These are phyloP conservation scores for barley (Hordeum vulgare) DNA, from an alignment of 176 grass and related monocot species.

Conservation along the genomic window DNA sequence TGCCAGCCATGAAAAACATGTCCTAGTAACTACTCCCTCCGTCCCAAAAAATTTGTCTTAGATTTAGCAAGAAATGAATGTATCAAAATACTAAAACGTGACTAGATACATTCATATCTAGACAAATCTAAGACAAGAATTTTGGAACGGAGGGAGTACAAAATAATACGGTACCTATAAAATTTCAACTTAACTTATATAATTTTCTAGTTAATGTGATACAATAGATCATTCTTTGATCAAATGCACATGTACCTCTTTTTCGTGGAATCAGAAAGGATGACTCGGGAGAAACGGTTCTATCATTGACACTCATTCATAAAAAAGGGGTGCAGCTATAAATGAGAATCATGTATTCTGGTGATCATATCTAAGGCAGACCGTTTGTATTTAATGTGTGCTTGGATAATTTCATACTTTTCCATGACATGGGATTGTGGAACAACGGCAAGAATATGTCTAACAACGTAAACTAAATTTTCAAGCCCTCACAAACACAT, in stretches of 20 bases:
- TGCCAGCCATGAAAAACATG: not conserved
- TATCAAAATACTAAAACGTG: too few species aligned
- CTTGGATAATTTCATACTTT: not conserved
- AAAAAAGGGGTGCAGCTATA: not conserved
- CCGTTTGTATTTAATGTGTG: not conserved
- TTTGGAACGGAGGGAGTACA: too few species aligned
- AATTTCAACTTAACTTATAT: not conserved
- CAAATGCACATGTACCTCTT: not conserved
- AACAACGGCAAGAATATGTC: not conserved
- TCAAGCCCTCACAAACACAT: not conserved
- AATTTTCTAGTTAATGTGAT: not conserved
- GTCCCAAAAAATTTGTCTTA: too few species aligned
- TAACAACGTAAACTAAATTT: not conserved
- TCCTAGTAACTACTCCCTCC: not conserved
- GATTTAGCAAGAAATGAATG: too few species aligned
- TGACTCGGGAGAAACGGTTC: not conserved
- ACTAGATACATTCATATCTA: too few species aligned
- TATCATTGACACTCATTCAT: not conserved
- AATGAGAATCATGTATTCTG: not conserved
- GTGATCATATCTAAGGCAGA: not conserved
- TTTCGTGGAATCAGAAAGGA: not conserved
- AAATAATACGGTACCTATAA: not conserved
- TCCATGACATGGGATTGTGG: not conserved
- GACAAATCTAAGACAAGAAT: too few species aligned
- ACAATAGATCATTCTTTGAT: not conserved